Base-by-base conservation (phyloP, 176 grass and related monocot genomes). In the Saccharum spontaneum region DNA sequence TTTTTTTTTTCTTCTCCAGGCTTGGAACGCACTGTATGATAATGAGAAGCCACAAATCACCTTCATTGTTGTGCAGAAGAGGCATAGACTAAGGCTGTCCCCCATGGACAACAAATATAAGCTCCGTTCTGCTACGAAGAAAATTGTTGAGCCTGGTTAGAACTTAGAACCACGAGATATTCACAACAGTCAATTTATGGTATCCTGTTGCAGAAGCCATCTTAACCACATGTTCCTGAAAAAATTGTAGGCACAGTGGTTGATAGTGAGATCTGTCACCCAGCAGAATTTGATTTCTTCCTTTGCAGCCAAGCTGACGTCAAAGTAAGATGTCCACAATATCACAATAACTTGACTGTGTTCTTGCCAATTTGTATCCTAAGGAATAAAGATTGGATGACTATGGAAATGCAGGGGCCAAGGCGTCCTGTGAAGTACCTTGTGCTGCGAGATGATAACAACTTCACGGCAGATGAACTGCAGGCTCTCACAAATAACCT, bases 51-150 rank as follows among this genome's bases (percentile, higher is more conserved):
- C 92, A 14, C 46, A 77, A 6, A 88, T 98, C 57, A 94, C 95
- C 60, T 94, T 93, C 68, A 90, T 97, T 65, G 85, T 94, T 17
- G 87, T 97, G 30, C 95, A 92, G 88, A 97, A 97, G 79, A 83
- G 87, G 30, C 90, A 98, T 55, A 89, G 90, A 63, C 91, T 85
- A 31, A 89, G 92, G 12, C 43, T 98, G 14, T 94, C 88, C 60
- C 86, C 89, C 69, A 77, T 45, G 13, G 23, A 7, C 11, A 15
- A 45, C 69, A 45, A 72, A 22, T 38, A 20, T 38, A 38, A 69
- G 18, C 3, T 4, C 34, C 36, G 1, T 22, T 3, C 9, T 71
- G 69, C 2, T 70, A 73, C 79, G 11, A 77, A 0, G 16, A 86
- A 76, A 61, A 94, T 88, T 69, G 44, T 94, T 67, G 39, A 85